A percentile compares a stretch with the other conserved stretches of the same genome.
Evolutionary conservation across 2,329 filamentous ascomycete genomes (phyloP).

Genomic region (Neofusicoccum parvum): DNA sequence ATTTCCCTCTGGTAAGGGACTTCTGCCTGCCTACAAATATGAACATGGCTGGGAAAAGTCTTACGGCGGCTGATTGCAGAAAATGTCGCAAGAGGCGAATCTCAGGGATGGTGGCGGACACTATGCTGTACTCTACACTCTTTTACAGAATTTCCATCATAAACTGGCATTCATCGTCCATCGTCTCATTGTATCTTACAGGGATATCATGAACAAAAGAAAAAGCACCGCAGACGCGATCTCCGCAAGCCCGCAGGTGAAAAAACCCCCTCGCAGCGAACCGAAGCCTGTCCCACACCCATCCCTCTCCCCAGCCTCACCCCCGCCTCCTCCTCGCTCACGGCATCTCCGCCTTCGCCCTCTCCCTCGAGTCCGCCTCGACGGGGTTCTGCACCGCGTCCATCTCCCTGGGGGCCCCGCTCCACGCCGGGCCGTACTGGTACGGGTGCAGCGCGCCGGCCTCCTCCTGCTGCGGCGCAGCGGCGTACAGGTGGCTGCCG

Average conservation of each 20-base stretch:
- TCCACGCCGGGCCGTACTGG: background rate
- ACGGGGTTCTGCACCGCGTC: background rate
- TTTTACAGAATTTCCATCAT: too few relatives aligned
- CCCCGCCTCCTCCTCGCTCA: background rate
- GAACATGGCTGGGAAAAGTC: too few relatives aligned
- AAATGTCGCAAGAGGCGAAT: too few relatives aligned
- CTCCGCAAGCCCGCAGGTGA: background rate
- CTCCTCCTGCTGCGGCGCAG: background rate
- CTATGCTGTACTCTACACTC: too few relatives aligned
- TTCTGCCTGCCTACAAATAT: too few relatives aligned
- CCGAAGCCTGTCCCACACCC: background rate
- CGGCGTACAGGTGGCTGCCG: background rate
- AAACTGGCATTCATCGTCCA: too few relatives aligned
- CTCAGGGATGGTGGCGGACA: too few relatives aligned
- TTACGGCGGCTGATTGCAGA: too few relatives aligned
- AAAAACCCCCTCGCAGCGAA: background rate
- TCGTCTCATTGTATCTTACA: background rate
- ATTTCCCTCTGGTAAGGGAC: too few relatives aligned
- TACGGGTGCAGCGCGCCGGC: background rate
- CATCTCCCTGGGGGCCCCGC: background rate
- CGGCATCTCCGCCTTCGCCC: constrained; percentile 8
- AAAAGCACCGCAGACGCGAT: background rate
- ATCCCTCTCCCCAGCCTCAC: background rate
- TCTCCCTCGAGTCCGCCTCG: background rate
- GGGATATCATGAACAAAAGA: background rate